Base-by-base conservation (phyloP, 768 basidiomycete species). In the Gautieria morchelliformis region DNA sequence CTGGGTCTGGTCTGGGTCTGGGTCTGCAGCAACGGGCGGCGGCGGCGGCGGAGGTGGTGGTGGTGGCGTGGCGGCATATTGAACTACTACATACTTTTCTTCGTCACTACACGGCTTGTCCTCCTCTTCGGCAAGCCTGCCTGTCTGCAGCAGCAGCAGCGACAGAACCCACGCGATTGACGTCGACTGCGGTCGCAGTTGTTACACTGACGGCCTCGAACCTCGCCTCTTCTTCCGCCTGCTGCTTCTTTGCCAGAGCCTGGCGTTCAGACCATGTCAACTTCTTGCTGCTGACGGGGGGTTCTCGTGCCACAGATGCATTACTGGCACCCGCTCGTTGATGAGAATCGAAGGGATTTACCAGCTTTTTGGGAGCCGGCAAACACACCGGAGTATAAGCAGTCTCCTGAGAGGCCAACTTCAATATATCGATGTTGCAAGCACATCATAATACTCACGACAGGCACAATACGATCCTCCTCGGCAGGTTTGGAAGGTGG, bases 181-280 rank as follows among this genome's bases (percentile, higher is more conserved):
- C 73, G 3, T 71, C 67, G 0, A 71, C 66, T 32, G 61, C 51
- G 2, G 71, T 62, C 0, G 78, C 67, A 5, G 76, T 63, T 44
- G 71, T 68, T 64, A 75, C 76, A 15, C 75, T 75, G 0, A 84
- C 82, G 44, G 74, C 72, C 45, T 75, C 81, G 64, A 87, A 90
- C 47, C 72, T 73, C 9, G 75, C 73, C 59, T 84, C 84, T 57
- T 92, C 93, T 62, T 89, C 91, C 62, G 85, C 89, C 15, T 78
- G 75, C 63, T 91, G 88, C 66, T 86, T 85, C 75, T 93, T 94
- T 1, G 92, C 87, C n/a, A 85, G 72, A 0, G 89, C 93, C 66
- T 97, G 94, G 20, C 94, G 78, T 68, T 98, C 89, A 58, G 81
- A 87, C 95, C 95, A 98, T 0, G 94, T 95, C 60, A 95, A 69